A percentile compares a stretch with the other conserved stretches of the same genome.
These are phyloP conservation scores for Kregervanrija delftensis DNA, from an alignment of 805 yeast species.

Conservation along the genomic window DNA sequence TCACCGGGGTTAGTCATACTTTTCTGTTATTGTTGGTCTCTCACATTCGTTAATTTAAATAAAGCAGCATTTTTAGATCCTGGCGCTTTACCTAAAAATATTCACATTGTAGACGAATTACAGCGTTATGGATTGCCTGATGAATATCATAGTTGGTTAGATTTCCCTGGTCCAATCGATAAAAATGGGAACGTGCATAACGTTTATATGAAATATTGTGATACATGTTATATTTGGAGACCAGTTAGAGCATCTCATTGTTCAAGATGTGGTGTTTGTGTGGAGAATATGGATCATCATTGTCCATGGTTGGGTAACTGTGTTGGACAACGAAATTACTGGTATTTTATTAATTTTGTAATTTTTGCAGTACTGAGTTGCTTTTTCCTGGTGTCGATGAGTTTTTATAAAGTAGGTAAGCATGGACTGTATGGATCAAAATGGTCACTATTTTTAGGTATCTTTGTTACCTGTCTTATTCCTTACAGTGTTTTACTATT, in stretches of 20 bases:
- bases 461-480: constrained; percentile 39
- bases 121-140: constrained; percentile 36
- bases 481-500: constrained; percentile 52
- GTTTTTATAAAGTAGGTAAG: constrained; percentile 22
- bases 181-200: constrained; percentile 11
- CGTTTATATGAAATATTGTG: constrained; percentile 40
- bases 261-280: constrained; percentile 58
- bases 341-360: constrained; percentile 50
- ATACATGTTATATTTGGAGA: constrained; percentile 66
- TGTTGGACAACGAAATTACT: constrained; percentile 66
- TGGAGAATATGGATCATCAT: constrained; percentile 57
- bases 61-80: constrained; percentile 60
- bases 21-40: constrained; percentile 52
- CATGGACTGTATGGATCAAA: constrained; percentile 25
- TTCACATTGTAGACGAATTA: constrained; percentile 45
- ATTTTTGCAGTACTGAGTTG: constrained; percentile 29
- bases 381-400: constrained; percentile 21
- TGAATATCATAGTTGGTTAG: constrained; percentile 47
- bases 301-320: constrained; percentile 66
- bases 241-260: constrained; percentile 77
- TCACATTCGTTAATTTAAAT: constrained; percentile 41
- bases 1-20: constrained; percentile 51
- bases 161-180: constrained; percentile 36
- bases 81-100: constrained; percentile 60
- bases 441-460: constrained; percentile 43